A percentile compares a stretch with the other conserved stretches of the same genome.
Evolutionary conservation across 2,329 filamentous ascomycete genomes (phyloP).

Genomic region (Cadophora sp.): DNA sequence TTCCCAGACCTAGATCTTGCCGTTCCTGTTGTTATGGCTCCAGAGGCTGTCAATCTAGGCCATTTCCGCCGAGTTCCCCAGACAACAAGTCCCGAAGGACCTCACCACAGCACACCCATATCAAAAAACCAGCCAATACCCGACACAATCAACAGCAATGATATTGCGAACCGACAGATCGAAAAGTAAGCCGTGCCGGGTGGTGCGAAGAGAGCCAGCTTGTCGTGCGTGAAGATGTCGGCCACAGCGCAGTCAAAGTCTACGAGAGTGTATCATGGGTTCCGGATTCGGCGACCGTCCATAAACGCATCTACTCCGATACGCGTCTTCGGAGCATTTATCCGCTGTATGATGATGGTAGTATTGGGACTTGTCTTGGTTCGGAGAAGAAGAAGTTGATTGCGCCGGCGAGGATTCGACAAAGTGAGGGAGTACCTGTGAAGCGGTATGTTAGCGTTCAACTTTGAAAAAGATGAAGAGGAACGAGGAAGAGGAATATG

Average conservation of each 20-base stretch:
- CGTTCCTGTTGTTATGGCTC: neutral
- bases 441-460: conserved; percentile 1
- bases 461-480: neutral
- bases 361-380: neutral
- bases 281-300: neutral
- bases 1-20: neutral
- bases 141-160: neutral
- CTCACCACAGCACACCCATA: neutral
- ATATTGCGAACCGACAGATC: neutral
- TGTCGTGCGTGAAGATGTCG: neutral
- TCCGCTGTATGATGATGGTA: neutral
- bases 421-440: neutral
- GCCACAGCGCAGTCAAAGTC: neutral
- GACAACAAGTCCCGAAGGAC: neutral
- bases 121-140: neutral
- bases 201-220: conserved; percentile 10
- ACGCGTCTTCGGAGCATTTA: neutral
- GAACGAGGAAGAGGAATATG: too few relatives aligned
- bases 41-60: neutral
- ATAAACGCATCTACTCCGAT: neutral
- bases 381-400: neutral
- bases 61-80: neutral
- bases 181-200: neutral
- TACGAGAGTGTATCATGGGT: neutral
- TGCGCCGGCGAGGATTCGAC: neutral